Evolutionary conservation across 2,329 filamentous ascomycete genomes (phyloP), one percentile per base, ranked within the genome.

Genomic region (Aphanoascus verrucosus): DNA sequence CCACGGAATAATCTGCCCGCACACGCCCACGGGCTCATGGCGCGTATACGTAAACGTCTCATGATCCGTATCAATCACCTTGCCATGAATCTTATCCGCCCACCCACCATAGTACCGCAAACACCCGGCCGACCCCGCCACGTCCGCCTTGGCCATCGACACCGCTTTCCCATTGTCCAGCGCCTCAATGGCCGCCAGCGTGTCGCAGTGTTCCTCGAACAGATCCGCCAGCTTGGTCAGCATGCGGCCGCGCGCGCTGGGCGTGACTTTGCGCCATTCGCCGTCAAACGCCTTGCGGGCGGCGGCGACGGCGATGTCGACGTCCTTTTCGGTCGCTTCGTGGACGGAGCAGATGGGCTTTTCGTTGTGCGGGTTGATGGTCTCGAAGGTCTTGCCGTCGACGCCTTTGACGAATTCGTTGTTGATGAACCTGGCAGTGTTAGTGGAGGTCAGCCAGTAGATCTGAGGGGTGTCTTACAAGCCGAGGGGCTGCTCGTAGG

Each of bases 41-140:
- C 79, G 77, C 62, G 86, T 89, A 77, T 93, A 94, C 77, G 86
- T 84, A 76, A 94, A 88, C 69, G 83, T 87, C 62, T 89, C 85
- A 55, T 81, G 79, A 64, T 79, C 75, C 61, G 88, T 86, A 64
- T 94, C 86, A 60, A 93, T 82, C 57, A 88, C 87, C 78, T 90
- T 88, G 72, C 88, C 88, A 74, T 84, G 78, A 63, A 94, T 86
- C 84, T 94, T 94, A 78, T 94, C 94, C 88, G 77, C 94, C 85
- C 86, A 94, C 59, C 88, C 88, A 68, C 80, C 88, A 64, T 91
- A 93, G 77, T 90, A 96, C 73, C 89, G 82, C 65, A 95, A 71
- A 74, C 81, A 85, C 67, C 77, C 84, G 55, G 81, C 77, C 53
- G 84, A 82, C 62, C 79, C 78, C 57, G 69, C 74, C 49, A 95